Percentiles rank a stretch among this genome's conserved stretches.
Evolutionary conservation across 768 basidiomycete species (phyloP).

Genomic region (Tephrocybe sp.): DNA sequence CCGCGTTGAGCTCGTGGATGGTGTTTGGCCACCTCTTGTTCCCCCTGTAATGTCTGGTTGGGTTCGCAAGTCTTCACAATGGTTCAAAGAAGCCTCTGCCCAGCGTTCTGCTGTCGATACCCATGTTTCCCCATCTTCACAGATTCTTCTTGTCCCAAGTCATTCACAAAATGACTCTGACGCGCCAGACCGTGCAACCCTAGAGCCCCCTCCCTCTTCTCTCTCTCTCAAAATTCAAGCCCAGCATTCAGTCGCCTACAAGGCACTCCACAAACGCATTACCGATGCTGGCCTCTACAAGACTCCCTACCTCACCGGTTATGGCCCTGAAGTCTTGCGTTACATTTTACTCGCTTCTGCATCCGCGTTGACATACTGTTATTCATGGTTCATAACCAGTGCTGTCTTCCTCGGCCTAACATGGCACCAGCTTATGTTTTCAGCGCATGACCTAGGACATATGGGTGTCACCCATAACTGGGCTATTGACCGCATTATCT

Average conservation of each 20-base stretch:
- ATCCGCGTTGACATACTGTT: slow-evolving; percentile 59
- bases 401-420: slow-evolving; percentile 82
- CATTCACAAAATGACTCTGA: slow-evolving; percentile 16
- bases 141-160: slow-evolving; percentile 62
- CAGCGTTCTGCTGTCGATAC: slow-evolving; percentile 29
- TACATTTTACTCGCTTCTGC: slow-evolving; percentile 62
- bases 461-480: slow-evolving; percentile 90
- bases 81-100: slow-evolving; percentile 63
- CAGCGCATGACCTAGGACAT: slow-evolving; percentile 93
- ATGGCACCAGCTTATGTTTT: slow-evolving; percentile 95
- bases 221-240: slow-evolving; percentile 59
- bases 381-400: slow-evolving; percentile 67
- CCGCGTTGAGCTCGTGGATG: slow-evolving; percentile 55
- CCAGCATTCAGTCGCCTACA: slow-evolving; percentile 75
- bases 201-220: slow-evolving; percentile 50
- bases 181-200: slow-evolving; percentile 40
- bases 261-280: slow-evolving; percentile 71
- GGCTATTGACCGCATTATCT: slow-evolving; percentile 74
- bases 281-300: slow-evolving; percentile 80
- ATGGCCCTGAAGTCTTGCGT: slow-evolving; percentile 84
- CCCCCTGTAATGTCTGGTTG: slow-evolving; percentile 88
- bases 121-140: slow-evolving; percentile 34
- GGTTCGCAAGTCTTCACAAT: slow-evolving; percentile 59
- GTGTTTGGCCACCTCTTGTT: slow-evolving; percentile 71
- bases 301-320: slow-evolving; percentile 80